Conservation (phyloP, 1,284 basidiomycete genomes). For the Cutaneotrichosporon cutaneum region DNA sequence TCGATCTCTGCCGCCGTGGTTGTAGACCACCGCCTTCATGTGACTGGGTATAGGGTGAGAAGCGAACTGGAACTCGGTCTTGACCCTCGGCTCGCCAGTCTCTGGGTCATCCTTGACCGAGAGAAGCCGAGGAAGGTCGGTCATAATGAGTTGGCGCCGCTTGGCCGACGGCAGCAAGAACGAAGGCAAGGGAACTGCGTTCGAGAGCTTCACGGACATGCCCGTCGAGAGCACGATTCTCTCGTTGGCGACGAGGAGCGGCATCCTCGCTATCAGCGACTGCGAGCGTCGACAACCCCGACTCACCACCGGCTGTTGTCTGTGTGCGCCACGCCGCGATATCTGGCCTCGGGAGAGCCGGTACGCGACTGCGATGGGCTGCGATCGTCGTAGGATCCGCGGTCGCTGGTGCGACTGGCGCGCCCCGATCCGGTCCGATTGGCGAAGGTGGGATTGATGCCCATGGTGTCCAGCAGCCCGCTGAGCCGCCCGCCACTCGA, state of each 20-base stretch:
- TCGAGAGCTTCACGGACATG: slow-evolving; percentile 47
- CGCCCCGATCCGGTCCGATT: slow-evolving; percentile 15
- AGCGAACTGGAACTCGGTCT: slow-evolving; percentile 26
- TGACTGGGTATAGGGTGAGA: slow-evolving; percentile 14
- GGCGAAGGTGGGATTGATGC: slow-evolving; percentile 28
- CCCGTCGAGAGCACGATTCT: slow-evolving; percentile 48
- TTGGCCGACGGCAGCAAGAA: slow-evolving; percentile 51
- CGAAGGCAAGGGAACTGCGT: slow-evolving; percentile 39
- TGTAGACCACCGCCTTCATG: not conserved
- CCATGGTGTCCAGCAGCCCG: slow-evolving; percentile 43
- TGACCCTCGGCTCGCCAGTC: slow-evolving; percentile 20
- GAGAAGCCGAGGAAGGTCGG: slow-evolving; percentile 57
- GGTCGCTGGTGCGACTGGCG: slow-evolving; percentile 19
- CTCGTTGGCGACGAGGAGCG: slow-evolving; percentile 49
- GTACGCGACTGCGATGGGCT: slow-evolving; percentile 8
- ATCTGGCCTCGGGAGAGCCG: slow-evolving; percentile 11
- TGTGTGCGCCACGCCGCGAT: slow-evolving; percentile 11
- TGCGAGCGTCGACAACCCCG: not conserved
- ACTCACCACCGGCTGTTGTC: slow-evolving; percentile 33
- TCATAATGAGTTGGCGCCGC: slow-evolving; percentile 56
- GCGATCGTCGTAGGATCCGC: slow-evolving; percentile 9
- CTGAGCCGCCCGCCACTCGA: slow-evolving; percentile 35
- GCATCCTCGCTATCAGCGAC: slow-evolving; percentile 6
- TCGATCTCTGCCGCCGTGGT: slow-evolving; percentile 9
- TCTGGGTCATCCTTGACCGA: slow-evolving; percentile 55